Evolutionary conservation across 345 rosid genomes (phyloP).

Genomic region (Murraya paniculata): DNA sequence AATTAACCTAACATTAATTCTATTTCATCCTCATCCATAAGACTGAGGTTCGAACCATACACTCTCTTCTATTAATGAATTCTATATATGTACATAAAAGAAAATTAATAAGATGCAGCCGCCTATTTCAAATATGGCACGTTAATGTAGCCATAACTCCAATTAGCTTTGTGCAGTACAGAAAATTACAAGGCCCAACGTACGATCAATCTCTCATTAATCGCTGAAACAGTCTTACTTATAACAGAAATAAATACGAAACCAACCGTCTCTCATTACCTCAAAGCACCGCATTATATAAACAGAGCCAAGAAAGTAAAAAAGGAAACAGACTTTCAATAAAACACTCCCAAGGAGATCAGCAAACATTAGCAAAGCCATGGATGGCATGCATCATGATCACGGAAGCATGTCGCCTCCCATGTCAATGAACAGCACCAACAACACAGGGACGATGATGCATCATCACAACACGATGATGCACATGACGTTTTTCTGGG

Average conservation of each 20-base stretch:
- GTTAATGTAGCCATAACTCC: background rate
- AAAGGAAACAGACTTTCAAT: background rate
- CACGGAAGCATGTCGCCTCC: conserved; percentile 9
- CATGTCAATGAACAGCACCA: background rate
- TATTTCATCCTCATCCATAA: too few species aligned
- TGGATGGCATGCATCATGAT: conserved; percentile 3
- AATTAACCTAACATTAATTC: too few species aligned
- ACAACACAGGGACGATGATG: background rate
- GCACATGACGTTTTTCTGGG: conserved; percentile 86
- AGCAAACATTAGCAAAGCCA: background rate
- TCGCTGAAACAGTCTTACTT: too few species aligned
- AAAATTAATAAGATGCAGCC: too few species aligned
- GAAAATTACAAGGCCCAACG: background rate
- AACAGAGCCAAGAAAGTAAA: background rate
- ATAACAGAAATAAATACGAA: background rate
- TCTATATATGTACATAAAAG: too few species aligned
- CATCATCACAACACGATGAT: conserved; percentile 35
- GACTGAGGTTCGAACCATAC: too few species aligned
- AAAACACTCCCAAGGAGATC: background rate
- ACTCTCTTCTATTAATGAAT: too few species aligned
- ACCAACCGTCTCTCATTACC: background rate
- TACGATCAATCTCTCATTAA: background rate
- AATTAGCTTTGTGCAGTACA: background rate
- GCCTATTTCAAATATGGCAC: too few species aligned
- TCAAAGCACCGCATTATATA: background rate